A percentile compares a stretch with the other conserved stretches of the same genome.
Conservation (phyloP, 176 grass and related monocot species). For the Musa troglodytarum region DNA sequence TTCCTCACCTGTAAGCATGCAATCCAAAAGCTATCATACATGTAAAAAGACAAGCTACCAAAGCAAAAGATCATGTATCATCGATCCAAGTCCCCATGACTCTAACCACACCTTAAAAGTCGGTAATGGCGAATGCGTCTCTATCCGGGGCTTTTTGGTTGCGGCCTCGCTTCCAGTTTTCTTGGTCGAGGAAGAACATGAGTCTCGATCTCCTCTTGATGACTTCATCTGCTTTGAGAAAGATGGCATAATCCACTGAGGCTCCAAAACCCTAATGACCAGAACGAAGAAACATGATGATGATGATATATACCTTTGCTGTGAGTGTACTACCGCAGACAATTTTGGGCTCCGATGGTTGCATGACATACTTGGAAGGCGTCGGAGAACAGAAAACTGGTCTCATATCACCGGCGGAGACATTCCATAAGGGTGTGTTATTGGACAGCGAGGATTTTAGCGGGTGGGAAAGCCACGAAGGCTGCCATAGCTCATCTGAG, state of each 20-base stretch:
- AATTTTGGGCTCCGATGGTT: neutral
- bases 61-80: neutral
- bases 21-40: neutral
- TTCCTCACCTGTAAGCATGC: constrained; percentile 78
- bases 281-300: neutral
- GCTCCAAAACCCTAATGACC: constrained; percentile 6
- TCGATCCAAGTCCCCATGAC: neutral
- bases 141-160: constrained; percentile 12
- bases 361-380: neutral
- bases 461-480: constrained; percentile 12
- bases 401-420: neutral
- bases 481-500: neutral
- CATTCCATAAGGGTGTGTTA: constrained; percentile 8
- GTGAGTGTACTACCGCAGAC: neutral
- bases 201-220: neutral
- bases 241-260: neutral
- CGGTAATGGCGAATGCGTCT: constrained; percentile 16
- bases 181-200: constrained; percentile 5
- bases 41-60: neutral
- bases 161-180: constrained; percentile 9
- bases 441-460: constrained; percentile 5
- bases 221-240: neutral
- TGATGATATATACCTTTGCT: neutral
- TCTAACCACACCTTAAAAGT: constrained; percentile 21
- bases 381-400: neutral